These are phyloP conservation scores for Diaporthe citriasiana DNA, from an alignment of 2,329 filamentous ascomycete species.

Conservation along the genomic window DNA sequence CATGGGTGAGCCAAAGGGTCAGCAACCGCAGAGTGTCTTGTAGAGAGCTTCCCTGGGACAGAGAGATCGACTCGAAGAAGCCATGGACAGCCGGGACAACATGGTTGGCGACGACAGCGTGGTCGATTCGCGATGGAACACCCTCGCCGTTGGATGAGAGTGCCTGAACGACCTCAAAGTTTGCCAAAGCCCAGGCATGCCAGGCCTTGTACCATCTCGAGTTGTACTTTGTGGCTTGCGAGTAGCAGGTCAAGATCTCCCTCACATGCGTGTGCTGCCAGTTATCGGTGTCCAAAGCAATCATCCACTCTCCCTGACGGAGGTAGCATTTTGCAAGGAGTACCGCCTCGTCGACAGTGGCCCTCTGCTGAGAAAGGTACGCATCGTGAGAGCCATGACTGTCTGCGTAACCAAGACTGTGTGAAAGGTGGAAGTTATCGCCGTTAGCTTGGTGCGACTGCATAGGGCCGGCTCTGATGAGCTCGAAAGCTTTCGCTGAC, in stretches of 20 bases:
- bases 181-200: conserved; percentile 98
- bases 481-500: conserved; percentile 67
- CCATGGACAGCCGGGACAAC: conserved; percentile 95
- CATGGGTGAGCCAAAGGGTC: conserved; percentile 96
- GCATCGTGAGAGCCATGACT: conserved; percentile 55
- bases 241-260: conserved; percentile 92
- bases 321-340: conserved; percentile 96
- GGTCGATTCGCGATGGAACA: conserved; percentile 63
- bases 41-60: conserved; percentile 91
- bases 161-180: conserved; percentile 96
- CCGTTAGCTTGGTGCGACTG: conserved; percentile 62
- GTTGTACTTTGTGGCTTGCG: conserved; percentile 93
- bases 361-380: conserved; percentile 65
- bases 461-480: conserved; percentile 63
- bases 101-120: conserved; percentile 82
- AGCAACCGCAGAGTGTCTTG: conserved; percentile 94
- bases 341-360: conserved; percentile 72
- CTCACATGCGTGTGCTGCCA: conserved; percentile 90
- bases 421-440: conserved; percentile 54
- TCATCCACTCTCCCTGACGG: conserved; percentile 96
- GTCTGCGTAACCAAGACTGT: conserved; percentile 67
- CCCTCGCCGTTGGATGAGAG: conserved; percentile 77
- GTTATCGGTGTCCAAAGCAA: conserved; percentile 84
- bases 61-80: conserved; percentile 96
- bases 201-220: conserved; percentile 98